Conservation (phyloP, 2,329 filamentous ascomycete genomes). For the Trichoderma breve region DNA sequence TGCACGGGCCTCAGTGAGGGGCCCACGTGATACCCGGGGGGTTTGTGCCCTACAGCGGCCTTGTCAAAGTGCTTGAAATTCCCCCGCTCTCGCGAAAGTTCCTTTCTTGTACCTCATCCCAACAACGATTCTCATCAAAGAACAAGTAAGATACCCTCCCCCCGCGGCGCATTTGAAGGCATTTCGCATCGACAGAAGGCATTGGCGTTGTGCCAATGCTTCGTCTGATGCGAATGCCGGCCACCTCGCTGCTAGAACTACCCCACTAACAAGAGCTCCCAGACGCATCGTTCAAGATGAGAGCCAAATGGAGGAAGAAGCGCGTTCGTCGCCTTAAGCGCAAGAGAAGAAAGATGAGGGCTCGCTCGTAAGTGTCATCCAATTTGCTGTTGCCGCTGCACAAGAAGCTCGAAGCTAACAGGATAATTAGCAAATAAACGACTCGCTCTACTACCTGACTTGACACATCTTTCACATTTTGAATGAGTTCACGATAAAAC, state of each 20-base stretch:
- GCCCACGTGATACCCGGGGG: slow-evolving; percentile 37
- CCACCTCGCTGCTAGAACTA: neutral
- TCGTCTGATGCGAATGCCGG: neutral
- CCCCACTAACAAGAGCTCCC: slow-evolving; percentile 19
- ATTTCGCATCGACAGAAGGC: slow-evolving; percentile 1
- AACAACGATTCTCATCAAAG: slow-evolving; percentile 46
- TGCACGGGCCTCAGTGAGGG: neutral
- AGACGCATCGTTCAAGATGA: slow-evolving; percentile 57
- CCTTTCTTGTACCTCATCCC: slow-evolving; percentile 40
- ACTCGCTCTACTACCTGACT: slow-evolving; percentile 58
- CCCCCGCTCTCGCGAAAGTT: slow-evolving; percentile 30
- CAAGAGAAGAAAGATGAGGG: slow-evolving; percentile 99
- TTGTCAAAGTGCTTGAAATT: slow-evolving; percentile 33
- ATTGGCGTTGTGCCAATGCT: slow-evolving; percentile 8
- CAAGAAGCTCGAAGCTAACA: slow-evolving; percentile 35
- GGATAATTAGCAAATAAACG: slow-evolving; percentile 61
- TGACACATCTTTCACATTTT: slow-evolving; percentile 45
- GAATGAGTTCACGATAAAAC: slow-evolving; percentile 34
- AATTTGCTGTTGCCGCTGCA: neutral
- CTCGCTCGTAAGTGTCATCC: slow-evolving; percentile 75
- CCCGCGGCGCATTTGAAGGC: neutral
- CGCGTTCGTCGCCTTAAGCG: slow-evolving; percentile 97
- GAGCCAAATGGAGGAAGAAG: slow-evolving; percentile 99
- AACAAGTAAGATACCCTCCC: slow-evolving; percentile 37
- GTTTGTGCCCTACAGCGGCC: slow-evolving; percentile 37